Conservation (phyloP, 2,329 filamentous ascomycete genomes). For the Purpureocillium takamizusanense region DNA sequence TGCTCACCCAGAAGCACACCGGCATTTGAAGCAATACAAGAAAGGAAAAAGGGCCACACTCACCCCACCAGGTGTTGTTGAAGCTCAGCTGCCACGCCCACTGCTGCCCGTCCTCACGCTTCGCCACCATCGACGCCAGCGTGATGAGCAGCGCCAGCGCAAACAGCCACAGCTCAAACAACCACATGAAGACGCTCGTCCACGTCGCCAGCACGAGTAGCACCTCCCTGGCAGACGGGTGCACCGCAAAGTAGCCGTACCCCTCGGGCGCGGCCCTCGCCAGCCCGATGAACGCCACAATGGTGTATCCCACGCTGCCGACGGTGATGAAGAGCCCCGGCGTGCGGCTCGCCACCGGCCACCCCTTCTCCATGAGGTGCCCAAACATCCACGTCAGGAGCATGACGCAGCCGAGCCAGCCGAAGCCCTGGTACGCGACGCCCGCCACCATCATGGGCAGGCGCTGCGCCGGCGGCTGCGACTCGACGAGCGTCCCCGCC, state of each 20-base stretch:
- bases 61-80: conserved; percentile 4
- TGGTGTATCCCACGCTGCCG: no score
- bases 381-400: no score
- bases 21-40: no score
- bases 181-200: conserved; percentile 17
- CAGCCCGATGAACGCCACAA: no score
- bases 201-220: conserved; percentile 15
- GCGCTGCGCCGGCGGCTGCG: conserved; percentile 13
- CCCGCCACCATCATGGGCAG: conserved; percentile 16
- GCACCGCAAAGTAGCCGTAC: conserved; percentile 15
- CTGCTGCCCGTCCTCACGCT: neutral
- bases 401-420: conserved; percentile 8
- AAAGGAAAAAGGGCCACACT: neutral
- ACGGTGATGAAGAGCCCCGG: no score
- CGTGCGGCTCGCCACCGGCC: no score
- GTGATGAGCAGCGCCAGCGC: conserved; percentile 14
- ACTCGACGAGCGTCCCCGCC: conserved; percentile 13
- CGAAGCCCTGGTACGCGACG: conserved; percentile 16
- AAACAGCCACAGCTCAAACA: conserved; percentile 17
- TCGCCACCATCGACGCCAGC: conserved; percentile 4
- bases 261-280: neutral
- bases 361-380: no score
- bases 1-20: no score
- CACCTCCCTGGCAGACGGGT: conserved; percentile 13
- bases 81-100: neutral